phyloP scores from a whole-genome alignment of 176 grass and related monocot genomes.

The Eleusine coracana region DNA sequence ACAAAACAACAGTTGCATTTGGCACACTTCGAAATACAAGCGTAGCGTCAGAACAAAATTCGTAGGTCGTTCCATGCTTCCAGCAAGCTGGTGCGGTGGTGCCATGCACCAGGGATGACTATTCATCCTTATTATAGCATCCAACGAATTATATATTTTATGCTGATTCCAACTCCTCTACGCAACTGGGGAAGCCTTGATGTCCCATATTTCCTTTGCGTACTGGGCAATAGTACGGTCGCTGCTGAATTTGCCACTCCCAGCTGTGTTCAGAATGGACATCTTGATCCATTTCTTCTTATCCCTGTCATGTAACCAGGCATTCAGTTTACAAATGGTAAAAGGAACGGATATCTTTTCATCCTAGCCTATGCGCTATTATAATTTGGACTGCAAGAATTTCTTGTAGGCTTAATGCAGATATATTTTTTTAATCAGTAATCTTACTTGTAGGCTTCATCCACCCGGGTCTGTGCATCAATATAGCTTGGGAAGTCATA shows the following conservation, averaged over 20 bases:
- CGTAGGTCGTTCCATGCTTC: conserved; percentile 16
- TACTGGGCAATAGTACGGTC: conserved; percentile 94
- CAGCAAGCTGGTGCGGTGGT: conserved; percentile 17
- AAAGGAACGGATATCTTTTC: not conserved
- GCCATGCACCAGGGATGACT: conserved; percentile 39
- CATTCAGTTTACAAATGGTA: conserved; percentile 3
- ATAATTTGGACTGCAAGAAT: not conserved
- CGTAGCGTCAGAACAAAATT: conserved; percentile 10
- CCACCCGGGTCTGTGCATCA: conserved; percentile 72
- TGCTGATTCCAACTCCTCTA: conserved; percentile 21
- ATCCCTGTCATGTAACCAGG: conserved; percentile 61
- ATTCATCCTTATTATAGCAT: conserved; percentile 42
- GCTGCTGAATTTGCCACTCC: conserved; percentile 96
- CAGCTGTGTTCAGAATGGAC: conserved; percentile 96
- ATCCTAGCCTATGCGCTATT: not conserved
- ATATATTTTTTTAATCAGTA: conserved; percentile 19
- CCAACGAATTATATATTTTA: not conserved
- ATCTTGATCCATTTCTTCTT: conserved; percentile 89
- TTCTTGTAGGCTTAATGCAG: conserved; percentile 1
- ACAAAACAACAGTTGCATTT: conserved; percentile 30
- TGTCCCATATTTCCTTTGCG: conserved; percentile 92
- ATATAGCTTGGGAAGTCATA: conserved; percentile 95
- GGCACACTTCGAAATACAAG: conserved; percentile 9
- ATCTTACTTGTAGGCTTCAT: conserved; percentile 97
- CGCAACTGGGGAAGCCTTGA: conserved; percentile 65